phyloP scores from a whole-genome alignment of 2,329 filamentous ascomycete species.

The Cordyceps cateniannulata region DNA sequence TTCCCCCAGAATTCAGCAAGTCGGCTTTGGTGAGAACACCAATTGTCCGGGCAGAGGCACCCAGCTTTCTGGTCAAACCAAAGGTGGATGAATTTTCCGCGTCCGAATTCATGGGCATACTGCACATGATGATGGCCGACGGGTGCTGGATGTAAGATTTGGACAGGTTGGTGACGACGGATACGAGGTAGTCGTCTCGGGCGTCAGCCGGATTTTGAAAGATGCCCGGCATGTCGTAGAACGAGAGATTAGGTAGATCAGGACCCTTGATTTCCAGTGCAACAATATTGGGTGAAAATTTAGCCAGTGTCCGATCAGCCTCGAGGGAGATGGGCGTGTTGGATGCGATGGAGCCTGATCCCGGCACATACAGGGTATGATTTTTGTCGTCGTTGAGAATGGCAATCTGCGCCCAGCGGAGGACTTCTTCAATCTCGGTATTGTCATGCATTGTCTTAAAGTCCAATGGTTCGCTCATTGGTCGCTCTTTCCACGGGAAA shows the following conservation, averaged over 20 bases:
- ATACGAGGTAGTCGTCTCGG: slow-evolving; percentile 61
- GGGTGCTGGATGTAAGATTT: slow-evolving; percentile 61
- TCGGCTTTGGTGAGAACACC: slow-evolving; percentile 86
- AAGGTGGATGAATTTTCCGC: slow-evolving; percentile 69
- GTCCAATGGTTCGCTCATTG: slow-evolving; percentile 37
- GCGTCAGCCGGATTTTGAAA: slow-evolving; percentile 63
- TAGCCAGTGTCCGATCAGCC: slow-evolving; percentile 44
- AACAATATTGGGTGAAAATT: slow-evolving; percentile 79
- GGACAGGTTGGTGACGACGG: slow-evolving; percentile 65
- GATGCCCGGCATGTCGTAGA: slow-evolving; percentile 80
- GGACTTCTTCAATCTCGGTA: slow-evolving; percentile 56
- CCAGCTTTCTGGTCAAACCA: slow-evolving; percentile 51
- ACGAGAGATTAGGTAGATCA: slow-evolving; percentile 65
- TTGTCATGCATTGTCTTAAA: slow-evolving; percentile 62
- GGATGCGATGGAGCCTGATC: slow-evolving; percentile 34
- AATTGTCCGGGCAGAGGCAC: slow-evolving; percentile 54
- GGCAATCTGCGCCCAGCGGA: slow-evolving; percentile 71
- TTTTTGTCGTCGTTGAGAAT: slow-evolving; percentile 60
- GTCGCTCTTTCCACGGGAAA: slow-evolving; percentile 56
- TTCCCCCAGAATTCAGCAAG: slow-evolving; percentile 48
- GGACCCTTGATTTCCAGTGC: slow-evolving; percentile 69
- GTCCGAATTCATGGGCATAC: slow-evolving; percentile 72
- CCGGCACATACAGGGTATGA: slow-evolving; percentile 48
- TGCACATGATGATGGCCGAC: slow-evolving; percentile 70
- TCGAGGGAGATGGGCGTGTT: slow-evolving; percentile 28